Base-by-base conservation (phyloP, 2,329 filamentous ascomycete genomes). In the Aspergillus sp. region DNA sequence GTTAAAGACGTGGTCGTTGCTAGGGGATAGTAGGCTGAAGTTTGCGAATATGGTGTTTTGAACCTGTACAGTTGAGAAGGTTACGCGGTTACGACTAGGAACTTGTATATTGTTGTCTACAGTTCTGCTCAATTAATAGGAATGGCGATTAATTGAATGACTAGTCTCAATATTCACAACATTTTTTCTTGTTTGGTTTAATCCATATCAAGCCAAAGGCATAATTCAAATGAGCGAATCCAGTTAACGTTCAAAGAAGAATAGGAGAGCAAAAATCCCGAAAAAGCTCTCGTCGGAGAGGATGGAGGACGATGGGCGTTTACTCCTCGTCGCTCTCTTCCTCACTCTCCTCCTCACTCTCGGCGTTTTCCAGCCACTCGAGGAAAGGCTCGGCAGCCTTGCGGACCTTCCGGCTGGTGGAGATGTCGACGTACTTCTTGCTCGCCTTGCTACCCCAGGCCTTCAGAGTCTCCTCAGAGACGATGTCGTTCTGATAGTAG, bases 361-460 rank as follows among this genome's bases (percentile, higher is more conserved):
- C 88, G 49, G 92, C 92, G 74, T 88, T 90, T 63, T 90, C 84
- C 53, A 97, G 90, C 93, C 92, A 97, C 65, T 86, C 88, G 67
- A 96, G 82, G 83, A 99, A 99, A 59, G 89, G 87, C 79, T 95
- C 89, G 49, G 94, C 91, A 60, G 90, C 88, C 81, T 95, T 93
- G 78, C 92, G 90, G 58, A 97, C 91, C 82, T 95, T 95, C 82
- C 91, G 93, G 77, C 90, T 95, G 56, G 86, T 92, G 54, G 86
- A 71, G 55, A 95, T 75, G 71, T 97, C 93, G 63, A 95, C 89
- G 72, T 97, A 97, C 80, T 96, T 96, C 87, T 95, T 96, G 84
- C 90, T 96, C 54, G 93, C 91, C 82, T 94, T 96, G 69, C 83
- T 82, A 60, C 92, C 93, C 93, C 94, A 99, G 63, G 87, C 87